A percentile compares a stretch with the other conserved stretches of the same genome.
phyloP scores from a whole-genome alignment of 1,284 basidiomycete genomes.

The Rhodotorula sp. region DNA sequence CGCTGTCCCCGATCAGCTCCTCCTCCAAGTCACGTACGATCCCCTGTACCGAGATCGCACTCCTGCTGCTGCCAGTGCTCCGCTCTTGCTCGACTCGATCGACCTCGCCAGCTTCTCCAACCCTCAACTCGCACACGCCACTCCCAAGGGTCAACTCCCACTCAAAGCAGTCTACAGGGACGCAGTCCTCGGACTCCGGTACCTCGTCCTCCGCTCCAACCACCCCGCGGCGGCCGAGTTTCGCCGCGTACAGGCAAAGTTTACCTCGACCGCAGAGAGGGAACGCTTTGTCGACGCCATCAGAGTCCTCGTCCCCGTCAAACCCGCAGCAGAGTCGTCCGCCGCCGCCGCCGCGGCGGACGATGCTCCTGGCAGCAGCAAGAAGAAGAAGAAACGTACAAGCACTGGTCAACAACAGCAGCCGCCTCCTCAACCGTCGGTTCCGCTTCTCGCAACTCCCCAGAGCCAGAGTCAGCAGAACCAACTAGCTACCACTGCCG shows the following conservation, averaged over 20 bases:
- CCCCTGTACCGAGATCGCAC: constrained; percentile 12
- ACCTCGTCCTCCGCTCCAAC: constrained; percentile 8
- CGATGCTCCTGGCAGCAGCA: neutral
- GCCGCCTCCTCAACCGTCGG: no score
- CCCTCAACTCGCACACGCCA: neutral
- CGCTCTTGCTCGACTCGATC: constrained; percentile 24
- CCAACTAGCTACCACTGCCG: no score
- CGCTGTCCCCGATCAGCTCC: neutral
- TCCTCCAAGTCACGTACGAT: constrained; percentile 14
- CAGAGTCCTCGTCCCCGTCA: constrained; percentile 17
- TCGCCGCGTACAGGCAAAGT: constrained; percentile 24
- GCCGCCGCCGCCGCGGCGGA: neutral
- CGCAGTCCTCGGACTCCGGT: constrained; percentile 21
- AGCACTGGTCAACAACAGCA: neutral
- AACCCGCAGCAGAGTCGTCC: constrained; percentile 11
- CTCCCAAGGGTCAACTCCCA: constrained; percentile 18
- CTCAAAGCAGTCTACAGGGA: constrained; percentile 30
- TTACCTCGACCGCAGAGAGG: constrained; percentile 7
- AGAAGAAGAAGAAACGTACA: neutral
- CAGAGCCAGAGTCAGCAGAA: no score
- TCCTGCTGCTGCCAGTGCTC: neutral
- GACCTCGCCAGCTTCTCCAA: constrained; percentile 21
- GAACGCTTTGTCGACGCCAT: constrained; percentile 15
- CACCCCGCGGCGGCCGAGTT: constrained; percentile 1
- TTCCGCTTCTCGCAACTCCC: no score